Evolutionary conservation across 768 basidiomycete species (phyloP), one percentile per base, ranked within the genome.

Genomic region (Vishniacozyma victoriae): DNA sequence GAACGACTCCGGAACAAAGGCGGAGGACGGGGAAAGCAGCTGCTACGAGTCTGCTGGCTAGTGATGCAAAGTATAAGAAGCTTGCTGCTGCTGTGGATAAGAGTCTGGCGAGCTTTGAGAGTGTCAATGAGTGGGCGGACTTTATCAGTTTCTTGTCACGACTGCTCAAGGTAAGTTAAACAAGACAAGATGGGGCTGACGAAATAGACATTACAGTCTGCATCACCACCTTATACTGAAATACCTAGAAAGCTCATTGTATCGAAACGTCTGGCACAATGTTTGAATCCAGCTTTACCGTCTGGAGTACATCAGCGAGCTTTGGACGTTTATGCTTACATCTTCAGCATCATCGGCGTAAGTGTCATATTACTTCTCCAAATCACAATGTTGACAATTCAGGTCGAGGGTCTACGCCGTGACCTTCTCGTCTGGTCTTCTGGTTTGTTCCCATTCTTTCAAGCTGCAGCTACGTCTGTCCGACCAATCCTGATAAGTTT

Each of bases 121-220:
- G 82, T 64, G 89, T 95, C 50, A 88, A 93, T 48, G 95, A 99
- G 75, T 99, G 95, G 95, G 92, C 95, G 51, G 95, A 99, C 75
- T 97, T 91, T 71, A 97, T 95, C 67, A 85, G 92, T 33, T 99
- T 97, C 74, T 73, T 99, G 71, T 92, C 92, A 68, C 86, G 91
- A 59, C 73, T 95, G 52, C 79, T 93, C 51, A 95, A 95, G 79
- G 90, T 87, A 60, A 43, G 73, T 37, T 3, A 0, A 24, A 6
- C 18, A 2, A 11, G n/a, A 18, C 12, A 5, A 2, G 15, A 49
- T 20, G 13, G 2, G 4, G 43, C 59, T 60, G 46, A 60, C 27
- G 18, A 7, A 49, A n/a, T n/a, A 96, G 90, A 88, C 91, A 4
- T 82, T 96, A 40, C 92, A 96, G 75, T 81, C 86, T 1, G 89